These are phyloP conservation scores for Thermochaetoides thermophila DNA, from an alignment of 495 filamentous ascomycete species.

Conservation along the genomic window DNA sequence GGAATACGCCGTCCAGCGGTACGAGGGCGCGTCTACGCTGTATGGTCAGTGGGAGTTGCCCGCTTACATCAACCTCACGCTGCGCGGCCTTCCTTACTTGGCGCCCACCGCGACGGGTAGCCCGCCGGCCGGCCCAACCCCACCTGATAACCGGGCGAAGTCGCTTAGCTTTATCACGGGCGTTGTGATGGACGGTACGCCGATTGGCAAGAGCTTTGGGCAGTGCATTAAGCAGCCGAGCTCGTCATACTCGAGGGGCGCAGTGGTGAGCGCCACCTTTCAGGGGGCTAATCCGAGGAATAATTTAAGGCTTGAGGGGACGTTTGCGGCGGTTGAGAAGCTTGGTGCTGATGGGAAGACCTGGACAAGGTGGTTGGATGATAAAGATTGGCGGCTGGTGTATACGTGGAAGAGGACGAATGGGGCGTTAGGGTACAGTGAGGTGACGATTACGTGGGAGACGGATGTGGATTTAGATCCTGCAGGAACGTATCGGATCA, in stretches of 20 bases:
- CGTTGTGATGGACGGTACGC: slow-evolving; percentile 61
- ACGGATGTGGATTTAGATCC: slow-evolving; percentile 37
- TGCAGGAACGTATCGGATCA: slow-evolving; percentile 60
- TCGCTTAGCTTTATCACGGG: slow-evolving; percentile 66
- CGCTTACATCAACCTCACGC: slow-evolving; percentile 75
- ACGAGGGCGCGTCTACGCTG: slow-evolving; percentile 90
- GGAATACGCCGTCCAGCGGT: slow-evolving; percentile 81
- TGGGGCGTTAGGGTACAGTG: slow-evolving; percentile 54
- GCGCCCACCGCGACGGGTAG: slow-evolving; percentile 29
- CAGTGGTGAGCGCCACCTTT: slow-evolving; percentile 55
- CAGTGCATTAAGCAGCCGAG: slow-evolving; percentile 43
- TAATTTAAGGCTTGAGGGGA: slow-evolving; percentile 65
- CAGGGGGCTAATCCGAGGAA: slow-evolving; percentile 86
- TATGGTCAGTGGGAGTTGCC: slow-evolving; percentile 73
- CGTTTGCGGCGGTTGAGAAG: slow-evolving; percentile 66
- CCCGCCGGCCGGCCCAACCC: slow-evolving; percentile 45
- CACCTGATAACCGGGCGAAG: slow-evolving; percentile 62
- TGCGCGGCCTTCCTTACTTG: slow-evolving; percentile 56
- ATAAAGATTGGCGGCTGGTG: slow-evolving; percentile 67
- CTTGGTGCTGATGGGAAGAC: slow-evolving; percentile 21
- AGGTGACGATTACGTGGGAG: slow-evolving; percentile 68
- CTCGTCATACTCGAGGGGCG: slow-evolving; percentile 43
- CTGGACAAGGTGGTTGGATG: slow-evolving; percentile 59
- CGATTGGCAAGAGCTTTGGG: slow-evolving; percentile 57
- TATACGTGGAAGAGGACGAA: slow-evolving; percentile 74